These are phyloP conservation scores for Colletotrichum salicis DNA, from an alignment of 2,329 filamentous ascomycete genomes.

Conservation along the genomic window DNA sequence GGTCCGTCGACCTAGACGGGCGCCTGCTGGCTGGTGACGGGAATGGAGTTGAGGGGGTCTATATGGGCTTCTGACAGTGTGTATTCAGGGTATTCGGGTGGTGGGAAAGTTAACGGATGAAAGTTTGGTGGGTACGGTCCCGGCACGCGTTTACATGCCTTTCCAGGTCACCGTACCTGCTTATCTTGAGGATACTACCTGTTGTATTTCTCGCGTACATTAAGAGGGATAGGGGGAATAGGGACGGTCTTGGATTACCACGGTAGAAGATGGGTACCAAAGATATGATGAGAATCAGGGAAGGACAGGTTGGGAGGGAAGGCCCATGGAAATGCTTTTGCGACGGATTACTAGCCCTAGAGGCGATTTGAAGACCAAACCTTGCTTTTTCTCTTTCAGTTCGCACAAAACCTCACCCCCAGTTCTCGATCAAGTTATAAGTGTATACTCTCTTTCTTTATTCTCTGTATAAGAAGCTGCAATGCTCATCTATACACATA, in stretches of 20 bases:
- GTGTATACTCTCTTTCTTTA: background rate
- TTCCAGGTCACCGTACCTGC: too few relatives aligned
- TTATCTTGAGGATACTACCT: too few relatives aligned
- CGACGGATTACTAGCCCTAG: slow-evolving; percentile 10
- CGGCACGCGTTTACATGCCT: too few relatives aligned
- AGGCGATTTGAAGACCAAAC: slow-evolving; percentile 21
- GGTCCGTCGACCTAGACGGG: too few relatives aligned
- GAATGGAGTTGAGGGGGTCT: too few relatives aligned
- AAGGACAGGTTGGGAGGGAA: background rate
- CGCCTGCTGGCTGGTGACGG: too few relatives aligned
- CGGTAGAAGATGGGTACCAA: background rate
- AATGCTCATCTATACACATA: background rate
- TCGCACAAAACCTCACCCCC: background rate
- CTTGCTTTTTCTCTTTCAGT: slow-evolving; percentile 18
- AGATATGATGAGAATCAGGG: background rate
- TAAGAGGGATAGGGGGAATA: background rate
- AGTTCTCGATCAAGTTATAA: background rate
- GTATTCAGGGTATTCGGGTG: too few relatives aligned
- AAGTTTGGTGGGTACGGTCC: too few relatives aligned
- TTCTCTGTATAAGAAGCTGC: background rate
- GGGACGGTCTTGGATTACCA: background rate
- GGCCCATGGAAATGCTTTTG: background rate
- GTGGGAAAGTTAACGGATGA: too few relatives aligned
- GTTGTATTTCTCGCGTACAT: too few relatives aligned
- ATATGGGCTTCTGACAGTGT: too few relatives aligned